Evolutionary conservation across 1,284 basidiomycete species (phyloP), one percentile per base, ranked within the genome.

Genomic region (Testicularia cyperi): DNA sequence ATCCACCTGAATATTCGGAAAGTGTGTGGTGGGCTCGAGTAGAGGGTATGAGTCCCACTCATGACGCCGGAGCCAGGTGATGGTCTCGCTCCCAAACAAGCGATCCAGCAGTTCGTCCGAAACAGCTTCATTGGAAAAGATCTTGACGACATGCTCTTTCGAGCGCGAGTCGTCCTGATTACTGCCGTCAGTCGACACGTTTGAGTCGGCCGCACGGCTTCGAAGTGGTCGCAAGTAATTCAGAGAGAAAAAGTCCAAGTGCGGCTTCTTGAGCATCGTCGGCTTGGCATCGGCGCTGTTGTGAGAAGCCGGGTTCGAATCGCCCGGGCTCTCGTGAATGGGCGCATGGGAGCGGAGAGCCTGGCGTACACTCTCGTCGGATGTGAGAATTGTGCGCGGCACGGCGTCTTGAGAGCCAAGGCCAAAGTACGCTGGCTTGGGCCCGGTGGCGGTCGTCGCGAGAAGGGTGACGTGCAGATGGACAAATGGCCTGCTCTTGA

Each of bases 381-480:
- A 62, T 6, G 91, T 92, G 39, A 96, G 78, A 46, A 95, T 81
- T 51, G 83, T 84, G 15, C 77, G 79, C 0, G 92, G 88, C 5
- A 86, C 79, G 9, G 76, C 77, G 0, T 79, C 56, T 5, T 80
- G 68, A 16, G 86, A 78, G 22, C 62, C 57, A 7, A 57, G 15
- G 0, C 81, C 82, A 76, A 97, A 92, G 78, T 91, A 92, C 5
- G 79, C 77, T 0, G 88, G 80, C 54, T 84, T 81, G 3, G 88
- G 82, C 4, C 78, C 77, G 3, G 83, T 77, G 1, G 85, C 80
- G 4, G 84, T 86, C 1, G 94, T 97, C 12, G 86, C 83, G 34
- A 97, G 80, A 14, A 94, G 82, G 6, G 94, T 95, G 38, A 95
- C 91, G 73, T 95, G 88, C 4, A 97, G 83, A 52, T 82, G 83